Evolutionary conservation across 2,329 filamentous ascomycete species (phyloP).

Genomic region (Aspergillus proliferans): DNA sequence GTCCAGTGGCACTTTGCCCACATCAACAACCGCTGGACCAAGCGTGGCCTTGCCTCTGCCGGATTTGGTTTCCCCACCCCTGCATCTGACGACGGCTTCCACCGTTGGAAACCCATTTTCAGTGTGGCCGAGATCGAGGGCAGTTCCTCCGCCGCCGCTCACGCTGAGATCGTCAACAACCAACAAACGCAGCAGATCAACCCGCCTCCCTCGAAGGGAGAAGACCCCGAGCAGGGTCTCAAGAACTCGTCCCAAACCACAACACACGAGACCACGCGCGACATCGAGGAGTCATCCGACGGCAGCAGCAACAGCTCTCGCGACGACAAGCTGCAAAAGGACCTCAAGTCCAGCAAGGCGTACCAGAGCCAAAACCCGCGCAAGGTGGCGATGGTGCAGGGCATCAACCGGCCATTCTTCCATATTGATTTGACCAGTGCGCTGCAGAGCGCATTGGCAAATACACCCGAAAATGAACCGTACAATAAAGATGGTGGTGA

Average conservation of each 20-base stretch:
- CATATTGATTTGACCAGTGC: conserved; percentile 88
- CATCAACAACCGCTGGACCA: conserved; percentile 91
- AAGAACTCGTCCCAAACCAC: conserved; percentile 24
- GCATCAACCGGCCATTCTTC: conserved; percentile 86
- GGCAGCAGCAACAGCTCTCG: conserved; percentile 20
- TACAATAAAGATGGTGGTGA: not conserved
- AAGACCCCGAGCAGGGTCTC: conserved; percentile 29
- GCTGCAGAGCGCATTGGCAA: conserved; percentile 77
- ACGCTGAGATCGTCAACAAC: conserved; percentile 60
- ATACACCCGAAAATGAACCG: conserved; percentile 50
- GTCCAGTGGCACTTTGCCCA: conserved; percentile 97
- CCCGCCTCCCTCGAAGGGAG: conserved; percentile 10
- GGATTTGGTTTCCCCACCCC: conserved; percentile 79
- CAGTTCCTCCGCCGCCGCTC: conserved; percentile 60
- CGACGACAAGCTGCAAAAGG: conserved; percentile 39
- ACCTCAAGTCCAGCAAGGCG: conserved; percentile 44
- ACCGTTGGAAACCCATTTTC: conserved; percentile 91
- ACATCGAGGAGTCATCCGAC: conserved; percentile 23
- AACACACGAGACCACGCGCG: conserved; percentile 23
- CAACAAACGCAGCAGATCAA: conserved; percentile 36
- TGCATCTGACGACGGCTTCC: conserved; percentile 47
- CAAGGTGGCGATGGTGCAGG: conserved; percentile 64
- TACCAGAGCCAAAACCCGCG: conserved; percentile 25
- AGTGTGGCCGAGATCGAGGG: conserved; percentile 82
- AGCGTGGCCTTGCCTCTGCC: conserved; percentile 76